Percentiles rank a stretch among this genome's conserved stretches.
phyloP scores from a whole-genome alignment of 192 early-diverging fungal genomes.

The Coemansia sp. region DNA sequence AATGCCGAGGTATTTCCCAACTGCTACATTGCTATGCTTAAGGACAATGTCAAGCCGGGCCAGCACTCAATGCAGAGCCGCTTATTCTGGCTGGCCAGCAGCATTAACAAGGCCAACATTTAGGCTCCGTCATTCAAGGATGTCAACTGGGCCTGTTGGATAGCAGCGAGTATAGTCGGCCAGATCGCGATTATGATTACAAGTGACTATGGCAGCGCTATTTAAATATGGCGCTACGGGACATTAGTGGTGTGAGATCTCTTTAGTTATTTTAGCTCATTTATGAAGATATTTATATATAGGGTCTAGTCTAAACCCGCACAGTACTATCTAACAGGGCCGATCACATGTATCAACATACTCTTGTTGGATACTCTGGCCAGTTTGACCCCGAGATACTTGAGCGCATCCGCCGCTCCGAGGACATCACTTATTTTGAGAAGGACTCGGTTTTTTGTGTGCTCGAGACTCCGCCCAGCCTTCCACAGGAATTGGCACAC shows the following conservation, averaged over 20 bases:
- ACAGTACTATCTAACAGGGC: too few relatives aligned
- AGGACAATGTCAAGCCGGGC: constrained; percentile 47
- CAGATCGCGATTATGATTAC: too few relatives aligned
- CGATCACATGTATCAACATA: constrained; percentile 64
- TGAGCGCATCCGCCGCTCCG: constrained; percentile 61
- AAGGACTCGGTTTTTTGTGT: constrained; percentile 75
- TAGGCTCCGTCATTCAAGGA: constrained; percentile 42
- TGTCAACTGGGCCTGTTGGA: too few relatives aligned
- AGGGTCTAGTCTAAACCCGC: too few relatives aligned
- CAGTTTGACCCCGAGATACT: constrained; percentile 60
- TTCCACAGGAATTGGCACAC: constrained; percentile 85
- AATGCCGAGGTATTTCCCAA: constrained; percentile 66
- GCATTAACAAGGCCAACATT: constrained; percentile 42
- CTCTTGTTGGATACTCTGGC: constrained; percentile 70
- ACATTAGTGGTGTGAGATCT: too few relatives aligned
- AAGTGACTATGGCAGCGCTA: too few relatives aligned
- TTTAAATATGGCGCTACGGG: too few relatives aligned
- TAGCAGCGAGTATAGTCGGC: too few relatives aligned
- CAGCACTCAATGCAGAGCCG: constrained; percentile 44
- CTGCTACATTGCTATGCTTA: constrained; percentile 78
- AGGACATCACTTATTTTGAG: constrained; percentile 79
- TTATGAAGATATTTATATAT: too few relatives aligned
- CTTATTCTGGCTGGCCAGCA: constrained; percentile 52
- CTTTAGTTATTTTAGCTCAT: too few relatives aligned
- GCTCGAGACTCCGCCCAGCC: constrained; percentile 60